These are phyloP conservation scores for Phytopythium mirpurense DNA, from an alignment of 352 stramenopile genomes.

Conservation along the genomic window DNA sequence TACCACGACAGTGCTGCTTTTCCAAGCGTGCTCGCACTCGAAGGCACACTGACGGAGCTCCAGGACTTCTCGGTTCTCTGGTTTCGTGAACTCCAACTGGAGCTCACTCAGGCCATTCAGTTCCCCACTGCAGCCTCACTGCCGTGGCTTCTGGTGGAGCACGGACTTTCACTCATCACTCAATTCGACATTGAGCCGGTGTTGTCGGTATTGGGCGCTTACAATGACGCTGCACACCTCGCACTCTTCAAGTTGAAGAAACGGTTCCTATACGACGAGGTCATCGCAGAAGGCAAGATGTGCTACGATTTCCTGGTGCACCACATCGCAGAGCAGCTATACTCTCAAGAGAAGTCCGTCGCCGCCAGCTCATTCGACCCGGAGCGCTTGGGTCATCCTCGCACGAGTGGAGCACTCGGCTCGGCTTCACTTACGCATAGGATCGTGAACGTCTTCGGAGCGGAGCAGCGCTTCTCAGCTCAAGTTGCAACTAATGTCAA, in stretches of 20 bases:
- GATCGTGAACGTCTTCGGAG: constrained; percentile 53
- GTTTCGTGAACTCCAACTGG: constrained; percentile 80
- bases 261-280: constrained; percentile 77
- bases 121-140: constrained; percentile 82
- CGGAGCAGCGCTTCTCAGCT: constrained; percentile 48
- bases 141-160: constrained; percentile 75
- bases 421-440: constrained; percentile 17
- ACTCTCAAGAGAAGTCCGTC: constrained; percentile 51
- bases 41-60: constrained; percentile 36
- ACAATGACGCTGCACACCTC: constrained; percentile 72
- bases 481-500: constrained; percentile 55
- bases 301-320: constrained; percentile 79
- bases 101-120: constrained; percentile 58
- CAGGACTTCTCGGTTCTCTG: constrained; percentile 71
- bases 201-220: constrained; percentile 70
- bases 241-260: constrained; percentile 51
- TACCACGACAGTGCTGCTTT: constrained; percentile 47
- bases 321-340: constrained; percentile 55
- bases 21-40: constrained; percentile 45
- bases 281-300: constrained; percentile 74
- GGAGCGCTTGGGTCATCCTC: background rate
- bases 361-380: constrained; percentile 7
- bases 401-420: background rate
- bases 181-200: constrained; percentile 21
- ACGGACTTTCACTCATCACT: constrained; percentile 30